Evolutionary conservation across 805 yeast species (phyloP).

Genomic region (Myxozyma nipponensis): DNA sequence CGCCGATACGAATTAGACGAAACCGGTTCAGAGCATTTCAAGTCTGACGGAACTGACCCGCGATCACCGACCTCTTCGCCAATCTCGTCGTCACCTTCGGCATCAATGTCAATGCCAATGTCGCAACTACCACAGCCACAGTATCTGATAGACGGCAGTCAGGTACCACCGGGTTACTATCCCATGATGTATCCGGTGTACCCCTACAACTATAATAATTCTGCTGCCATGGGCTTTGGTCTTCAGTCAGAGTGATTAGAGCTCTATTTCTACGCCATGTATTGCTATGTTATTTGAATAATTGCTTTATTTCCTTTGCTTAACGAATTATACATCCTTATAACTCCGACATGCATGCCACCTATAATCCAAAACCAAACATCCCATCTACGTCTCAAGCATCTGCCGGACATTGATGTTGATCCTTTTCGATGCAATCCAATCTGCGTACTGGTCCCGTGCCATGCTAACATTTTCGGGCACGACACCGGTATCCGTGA

Average conservation of each 20-base stretch:
- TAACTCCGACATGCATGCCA: no score
- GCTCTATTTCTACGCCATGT: no score
- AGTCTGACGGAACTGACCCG: background rate
- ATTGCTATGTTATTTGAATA: background rate
- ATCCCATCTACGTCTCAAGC: slow-evolving; percentile 24
- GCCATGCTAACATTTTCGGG: slow-evolving; percentile 2
- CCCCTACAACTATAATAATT: no score
- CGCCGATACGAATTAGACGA: no score
- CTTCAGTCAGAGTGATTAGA: no score
- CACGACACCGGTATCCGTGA: background rate
- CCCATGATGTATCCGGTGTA: background rate
- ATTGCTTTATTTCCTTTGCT: no score
- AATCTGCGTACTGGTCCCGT: slow-evolving; percentile 27
- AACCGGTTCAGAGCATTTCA: no score
- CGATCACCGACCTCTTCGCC: background rate
- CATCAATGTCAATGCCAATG: background rate
- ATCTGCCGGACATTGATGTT: slow-evolving; percentile 44
- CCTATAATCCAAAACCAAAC: background rate
- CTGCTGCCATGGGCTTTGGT: no score
- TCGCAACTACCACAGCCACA: background rate
- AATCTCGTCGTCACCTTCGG: background rate
- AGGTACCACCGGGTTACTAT: no score
- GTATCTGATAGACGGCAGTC: background rate
- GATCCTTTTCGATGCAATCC: slow-evolving; percentile 39
- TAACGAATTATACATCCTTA: no score